Base-by-base conservation (phyloP, 805 yeast genomes). In the Scheffersomyces lignosus region DNA sequence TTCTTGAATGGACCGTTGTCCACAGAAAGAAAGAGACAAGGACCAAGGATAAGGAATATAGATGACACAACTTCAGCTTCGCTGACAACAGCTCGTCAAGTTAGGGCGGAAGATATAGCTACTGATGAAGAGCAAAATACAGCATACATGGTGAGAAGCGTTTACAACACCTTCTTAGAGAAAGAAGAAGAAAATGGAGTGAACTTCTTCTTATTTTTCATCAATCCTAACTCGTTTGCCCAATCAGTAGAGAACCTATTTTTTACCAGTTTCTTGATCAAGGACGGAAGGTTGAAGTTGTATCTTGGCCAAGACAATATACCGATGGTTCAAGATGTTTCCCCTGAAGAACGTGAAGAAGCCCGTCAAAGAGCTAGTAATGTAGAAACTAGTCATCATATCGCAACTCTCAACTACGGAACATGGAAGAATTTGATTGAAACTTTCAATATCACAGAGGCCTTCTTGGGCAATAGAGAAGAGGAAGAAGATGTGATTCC, bases 231-330 rank as follows among this genome's bases (percentile, higher is more conserved):
- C 12, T 82, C 91, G 5, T 90, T 83, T 58, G 69, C 84, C 1
- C 89, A 83, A 54, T 76, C 89, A 1, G 81, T 90, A 2, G 97
- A 91, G 56, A 88, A 87, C 53, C 61, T 91, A 49, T 90, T 90
- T 51, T 86, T 81, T 51, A 73, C 87, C 0, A 84, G 96, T 54
- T 89, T 90, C 51, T 62, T 91, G 30, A 77, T 88, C 2, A 77
- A 81, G 49, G 95, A 87, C 49, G 89, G 86, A 0, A 77, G 70
- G 47, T 58, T 88, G 24, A 62, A 66, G 16, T 47, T 88, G 15
- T 77, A 52, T 25, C 37, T 69, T n/a, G 71, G 69, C 31, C 80
- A 76, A 38, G 65, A 63, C 3, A 71, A 71, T n/a, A 70, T 54
- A 15, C 73, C 74, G 0, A 66, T 64, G 38, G 74, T 81, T 1